Base-by-base conservation (phyloP, 2,329 filamentous ascomycete genomes). In the Niveomyces coronatus region DNA sequence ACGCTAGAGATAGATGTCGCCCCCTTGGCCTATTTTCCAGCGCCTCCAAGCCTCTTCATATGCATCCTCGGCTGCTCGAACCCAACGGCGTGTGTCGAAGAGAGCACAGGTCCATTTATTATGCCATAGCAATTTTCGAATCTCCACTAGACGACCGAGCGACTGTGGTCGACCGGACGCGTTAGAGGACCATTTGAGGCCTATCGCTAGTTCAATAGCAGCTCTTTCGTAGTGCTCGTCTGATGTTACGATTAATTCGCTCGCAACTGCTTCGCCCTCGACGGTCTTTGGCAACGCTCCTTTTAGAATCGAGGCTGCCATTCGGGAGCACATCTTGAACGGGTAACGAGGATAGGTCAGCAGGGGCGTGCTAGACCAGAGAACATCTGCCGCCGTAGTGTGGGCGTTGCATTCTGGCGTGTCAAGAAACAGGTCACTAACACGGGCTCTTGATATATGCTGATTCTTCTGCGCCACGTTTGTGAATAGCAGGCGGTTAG, bases 301-400 rank as follows among this genome's bases (percentile, higher is more conserved):
- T 46, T 79, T 84, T 20, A 98, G 70, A 40, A 98, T 96, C 9
- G 86, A 94, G 6, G 91, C 88, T 6, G 89, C 91, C 83, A 98
- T 98, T 38, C 91, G 83, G 30, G 86, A 94, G 60, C 91, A 98
- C 91, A 98, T 98, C 62, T 98, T 98, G 63, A 95, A 95, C 35
- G 83, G 76, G 58, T 96, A 95, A 24, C 91, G 76, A 9, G 91
- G 88, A 20, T 91, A 69, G 0, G 91, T 98, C 19, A 98, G 68
- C 16, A 98, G 66, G 5, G 91, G 91, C 1, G 91, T 96, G 49
- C 88, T 93, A 37, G 85, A 93, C 91, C 91, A 98, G 6, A 98
- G 68, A 1, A 96, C 82, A 53, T 98, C 91, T 10, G 91, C 93
- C 2, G 91, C 91, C 2, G 91, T 98, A 1, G 91, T 98, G 58